phyloP scores from a whole-genome alignment of 257 asterid species.

The Penstemon eatonii region DNA sequence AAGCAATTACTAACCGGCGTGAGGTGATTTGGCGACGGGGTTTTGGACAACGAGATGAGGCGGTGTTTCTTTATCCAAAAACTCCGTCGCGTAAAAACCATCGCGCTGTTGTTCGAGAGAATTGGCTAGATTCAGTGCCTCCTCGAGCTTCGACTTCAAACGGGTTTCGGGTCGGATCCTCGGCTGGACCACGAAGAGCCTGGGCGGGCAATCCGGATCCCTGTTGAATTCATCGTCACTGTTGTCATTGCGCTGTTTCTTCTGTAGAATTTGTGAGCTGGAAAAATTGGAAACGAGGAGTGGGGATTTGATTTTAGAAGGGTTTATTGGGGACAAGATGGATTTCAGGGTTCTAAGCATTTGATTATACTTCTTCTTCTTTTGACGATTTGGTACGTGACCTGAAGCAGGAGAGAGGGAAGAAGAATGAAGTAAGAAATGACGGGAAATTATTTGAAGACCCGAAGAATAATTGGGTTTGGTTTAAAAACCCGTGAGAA shows the following conservation, averaged over 20 bases:
- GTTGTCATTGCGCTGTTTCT: conserved; percentile 30
- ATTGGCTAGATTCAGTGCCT: conserved; percentile 81
- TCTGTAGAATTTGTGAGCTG: conserved; percentile 31
- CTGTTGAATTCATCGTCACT: conserved; percentile 39
- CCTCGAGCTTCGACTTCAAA: conserved; percentile 67
- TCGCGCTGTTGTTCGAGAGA: conserved; percentile 88
- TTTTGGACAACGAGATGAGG: conserved; percentile 90
- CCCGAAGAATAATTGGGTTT: too few species aligned
- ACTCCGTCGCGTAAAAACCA: conserved; percentile 58
- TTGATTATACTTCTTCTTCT: background rate
- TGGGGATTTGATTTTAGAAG: conserved; percentile 18
- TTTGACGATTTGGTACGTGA: too few species aligned
- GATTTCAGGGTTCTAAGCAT: conserved; percentile 36
- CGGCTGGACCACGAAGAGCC: conserved; percentile 86
- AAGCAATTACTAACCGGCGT: conserved; percentile 57
- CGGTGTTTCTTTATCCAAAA: conserved; percentile 59
- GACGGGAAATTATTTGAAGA: too few species aligned
- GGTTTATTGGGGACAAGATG: conserved; percentile 28
- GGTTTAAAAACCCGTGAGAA: too few species aligned
- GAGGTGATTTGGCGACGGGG: conserved; percentile 59
- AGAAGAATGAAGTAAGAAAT: too few species aligned
- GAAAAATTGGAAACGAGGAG: conserved; percentile 37
- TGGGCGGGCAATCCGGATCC: conserved; percentile 60
- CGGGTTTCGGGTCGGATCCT: conserved; percentile 69
- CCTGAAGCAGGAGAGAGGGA: too few species aligned